Conservation (phyloP, 768 basidiomycete species). For the Sporobolomyces phaffii region DNA sequence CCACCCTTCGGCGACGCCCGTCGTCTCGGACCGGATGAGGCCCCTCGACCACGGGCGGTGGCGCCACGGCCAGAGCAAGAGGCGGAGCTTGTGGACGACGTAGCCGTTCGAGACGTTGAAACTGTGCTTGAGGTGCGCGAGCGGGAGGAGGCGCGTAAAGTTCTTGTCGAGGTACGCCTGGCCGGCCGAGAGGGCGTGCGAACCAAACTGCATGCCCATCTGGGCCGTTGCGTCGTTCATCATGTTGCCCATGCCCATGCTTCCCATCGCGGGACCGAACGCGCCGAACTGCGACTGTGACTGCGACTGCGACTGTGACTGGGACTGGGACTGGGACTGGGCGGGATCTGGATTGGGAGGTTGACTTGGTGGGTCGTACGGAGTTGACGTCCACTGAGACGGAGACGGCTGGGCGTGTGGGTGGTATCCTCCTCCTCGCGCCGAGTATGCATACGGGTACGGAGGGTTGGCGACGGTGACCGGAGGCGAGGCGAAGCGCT, state of each 20-base stretch:
- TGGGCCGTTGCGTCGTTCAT: constrained; percentile 90
- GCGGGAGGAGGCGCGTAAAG: constrained; percentile 61
- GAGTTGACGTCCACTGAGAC: too few relatives aligned
- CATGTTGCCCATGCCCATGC: constrained; percentile 62
- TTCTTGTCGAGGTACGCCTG: constrained; percentile 95
- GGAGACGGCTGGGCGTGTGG: constrained; percentile 42
- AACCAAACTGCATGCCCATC: constrained; percentile 91
- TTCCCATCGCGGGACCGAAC: constrained; percentile 20
- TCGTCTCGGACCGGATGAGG: constrained; percentile 59
- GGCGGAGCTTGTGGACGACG: constrained; percentile 76
- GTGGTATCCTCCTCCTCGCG: too few relatives aligned
- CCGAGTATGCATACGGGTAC: too few relatives aligned
- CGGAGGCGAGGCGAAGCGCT: constrained; percentile 38
- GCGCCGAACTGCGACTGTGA: neutral
- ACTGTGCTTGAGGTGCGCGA: constrained; percentile 72
- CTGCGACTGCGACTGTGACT: constrained; percentile 35
- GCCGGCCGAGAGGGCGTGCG: constrained; percentile 82
- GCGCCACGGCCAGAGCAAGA: constrained; percentile 92
- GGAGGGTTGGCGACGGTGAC: too few relatives aligned
- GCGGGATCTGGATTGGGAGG: constrained; percentile 27
- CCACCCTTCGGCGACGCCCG: constrained; percentile 62
- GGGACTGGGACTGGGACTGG: constrained; percentile 12
- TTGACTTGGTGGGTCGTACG: too few relatives aligned
- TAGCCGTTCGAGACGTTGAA: constrained; percentile 97
- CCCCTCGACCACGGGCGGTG: constrained; percentile 81